phyloP scores from a whole-genome alignment of 1,284 basidiomycete species.

The Cryptococcus sp. region DNA sequence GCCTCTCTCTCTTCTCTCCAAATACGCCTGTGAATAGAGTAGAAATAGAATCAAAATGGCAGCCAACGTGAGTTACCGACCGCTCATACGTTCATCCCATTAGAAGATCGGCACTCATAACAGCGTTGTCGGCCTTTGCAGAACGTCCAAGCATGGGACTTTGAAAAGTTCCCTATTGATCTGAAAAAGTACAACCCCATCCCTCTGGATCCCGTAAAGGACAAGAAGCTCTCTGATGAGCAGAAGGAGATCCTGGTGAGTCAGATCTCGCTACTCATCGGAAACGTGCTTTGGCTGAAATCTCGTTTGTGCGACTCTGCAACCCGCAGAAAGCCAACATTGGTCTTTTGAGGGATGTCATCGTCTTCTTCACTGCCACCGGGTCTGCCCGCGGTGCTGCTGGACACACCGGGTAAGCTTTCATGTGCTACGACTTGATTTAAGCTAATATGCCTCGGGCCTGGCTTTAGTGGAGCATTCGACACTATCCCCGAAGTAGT shows the following conservation, averaged over 20 bases:
- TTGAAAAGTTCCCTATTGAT: constrained; percentile 67
- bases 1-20: background rate
- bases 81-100: background rate
- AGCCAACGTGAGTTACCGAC: constrained; percentile 14
- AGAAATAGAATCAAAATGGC: constrained; percentile 16
- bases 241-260: constrained; percentile 60
- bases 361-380: constrained; percentile 77
- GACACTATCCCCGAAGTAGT: constrained; percentile 63
- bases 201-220: constrained; percentile 67
- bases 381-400: constrained; percentile 76
- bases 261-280: background rate
- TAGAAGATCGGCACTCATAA: background rate
- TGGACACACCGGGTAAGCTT: constrained; percentile 63
- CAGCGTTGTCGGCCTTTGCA: background rate
- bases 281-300: too few species aligned
- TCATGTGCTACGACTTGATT: background rate
- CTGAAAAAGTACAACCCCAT: constrained; percentile 71
- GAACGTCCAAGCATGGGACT: constrained; percentile 29
- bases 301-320: background rate
- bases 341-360: constrained; percentile 74
- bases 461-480: constrained; percentile 67
- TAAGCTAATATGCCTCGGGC: background rate
- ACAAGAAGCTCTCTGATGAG: constrained; percentile 60
- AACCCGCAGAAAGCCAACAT: constrained; percentile 60
- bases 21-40: background rate